phyloP scores from a whole-genome alignment of 768 basidiomycete genomes.

The Hypsizygus marmoreus region DNA sequence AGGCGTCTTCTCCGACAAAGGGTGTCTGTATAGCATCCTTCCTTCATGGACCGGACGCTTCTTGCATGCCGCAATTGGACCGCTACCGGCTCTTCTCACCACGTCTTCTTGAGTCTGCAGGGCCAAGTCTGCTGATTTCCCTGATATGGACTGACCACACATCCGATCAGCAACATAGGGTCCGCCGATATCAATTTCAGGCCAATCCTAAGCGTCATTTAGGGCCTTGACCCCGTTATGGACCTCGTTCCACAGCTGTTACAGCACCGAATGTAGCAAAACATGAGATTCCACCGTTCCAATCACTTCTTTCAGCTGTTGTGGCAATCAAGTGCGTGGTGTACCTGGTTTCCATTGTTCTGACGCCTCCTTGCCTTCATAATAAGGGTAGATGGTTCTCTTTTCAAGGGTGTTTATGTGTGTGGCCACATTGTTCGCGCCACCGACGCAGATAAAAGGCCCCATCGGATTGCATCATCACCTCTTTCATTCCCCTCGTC shows the following conservation, averaged over 20 bases:
- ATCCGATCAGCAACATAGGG: conserved; percentile 16
- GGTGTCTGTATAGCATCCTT: conserved; percentile 1
- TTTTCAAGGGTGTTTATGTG: conserved; percentile 21
- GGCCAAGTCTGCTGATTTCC: conserved; percentile 19
- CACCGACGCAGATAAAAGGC: conserved; percentile 30
- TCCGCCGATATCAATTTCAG: conserved; percentile 14
- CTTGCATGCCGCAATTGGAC: conserved; percentile 1
- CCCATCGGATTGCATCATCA: conserved; percentile 14
- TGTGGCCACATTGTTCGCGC: conserved; percentile 30
- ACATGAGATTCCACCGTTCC: conserved; percentile 6
- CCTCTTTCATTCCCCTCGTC: conserved; percentile 19
- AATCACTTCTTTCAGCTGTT: conserved; percentile 7
- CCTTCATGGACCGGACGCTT: no score
- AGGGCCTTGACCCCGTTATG: conserved; percentile 9
- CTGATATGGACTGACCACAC: conserved; percentile 18
- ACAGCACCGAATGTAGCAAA: conserved; percentile 4
- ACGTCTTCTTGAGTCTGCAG: conserved; percentile 4
- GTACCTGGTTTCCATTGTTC: conserved; percentile 40
- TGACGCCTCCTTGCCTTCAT: conserved; percentile 29
- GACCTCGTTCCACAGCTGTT: conserved; percentile 16
- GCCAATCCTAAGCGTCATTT: conserved; percentile 8
- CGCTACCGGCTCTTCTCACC: conserved; percentile 2
- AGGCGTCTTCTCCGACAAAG: conserved; percentile 11
- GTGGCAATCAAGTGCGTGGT: conserved; percentile 22
- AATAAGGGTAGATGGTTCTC: conserved; percentile 15